Evolutionary conservation across 2,329 filamentous ascomycete genomes (phyloP).

Genomic region (Botryosphaeria dothidea): DNA sequence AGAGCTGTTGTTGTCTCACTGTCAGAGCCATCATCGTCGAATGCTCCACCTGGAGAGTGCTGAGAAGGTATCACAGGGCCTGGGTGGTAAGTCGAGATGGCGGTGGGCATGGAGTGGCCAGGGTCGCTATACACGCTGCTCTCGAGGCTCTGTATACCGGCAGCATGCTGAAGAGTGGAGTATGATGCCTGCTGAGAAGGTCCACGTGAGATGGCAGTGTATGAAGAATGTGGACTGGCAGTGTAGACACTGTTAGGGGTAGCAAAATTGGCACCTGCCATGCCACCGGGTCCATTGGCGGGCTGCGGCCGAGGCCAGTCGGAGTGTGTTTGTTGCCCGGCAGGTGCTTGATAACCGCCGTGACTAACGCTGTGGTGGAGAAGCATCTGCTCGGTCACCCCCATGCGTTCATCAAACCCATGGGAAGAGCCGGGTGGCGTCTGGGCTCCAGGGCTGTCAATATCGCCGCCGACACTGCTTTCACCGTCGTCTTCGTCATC

Average conservation of each 20-base stretch:
- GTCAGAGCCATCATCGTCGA: constrained; percentile 32
- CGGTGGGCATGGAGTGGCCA: constrained; percentile 14
- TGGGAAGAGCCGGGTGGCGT: constrained; percentile 16
- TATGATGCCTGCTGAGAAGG: constrained; percentile 9
- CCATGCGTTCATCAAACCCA: not conserved
- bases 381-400: constrained; percentile 3
- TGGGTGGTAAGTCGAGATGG: constrained; percentile 25
- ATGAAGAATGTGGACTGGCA: not conserved
- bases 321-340: not conserved
- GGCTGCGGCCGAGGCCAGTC: not conserved
- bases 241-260: constrained; percentile 3
- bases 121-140: constrained; percentile 7
- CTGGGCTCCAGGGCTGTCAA: not conserved
- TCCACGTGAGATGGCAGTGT: not conserved
- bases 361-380: constrained; percentile 9
- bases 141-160: constrained; percentile 10
- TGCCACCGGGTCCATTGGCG: constrained; percentile 1
- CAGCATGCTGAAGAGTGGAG: not conserved
- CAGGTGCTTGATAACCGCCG: not conserved
- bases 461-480: not conserved
- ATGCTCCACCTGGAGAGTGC: constrained; percentile 24
- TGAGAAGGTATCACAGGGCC: constrained; percentile 29
- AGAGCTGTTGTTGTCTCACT: constrained; percentile 40
- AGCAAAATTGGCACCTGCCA: constrained; percentile 2
- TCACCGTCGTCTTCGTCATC: constrained; percentile 18